Evolutionary conservation across 1,284 basidiomycete species (phyloP), one percentile per base, ranked within the genome.

Genomic region (Vanrija sp.): DNA sequence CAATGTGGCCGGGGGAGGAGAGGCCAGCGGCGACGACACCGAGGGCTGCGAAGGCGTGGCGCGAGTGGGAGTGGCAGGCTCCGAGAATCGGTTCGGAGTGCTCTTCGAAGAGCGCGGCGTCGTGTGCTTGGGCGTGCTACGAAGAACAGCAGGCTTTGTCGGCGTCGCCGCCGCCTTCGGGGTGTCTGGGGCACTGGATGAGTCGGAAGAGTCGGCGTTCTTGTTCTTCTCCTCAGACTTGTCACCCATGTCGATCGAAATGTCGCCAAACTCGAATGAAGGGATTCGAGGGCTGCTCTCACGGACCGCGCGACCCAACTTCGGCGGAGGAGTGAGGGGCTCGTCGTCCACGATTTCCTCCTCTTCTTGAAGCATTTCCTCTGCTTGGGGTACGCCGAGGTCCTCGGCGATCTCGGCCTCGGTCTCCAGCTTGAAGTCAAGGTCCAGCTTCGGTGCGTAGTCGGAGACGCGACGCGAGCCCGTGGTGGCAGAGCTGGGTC

Each of bases 221-320:
- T 50, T 25, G 9, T 15, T 23, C 24, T 31, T 31, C 31, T 47
- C 53, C 1, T 51, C 54, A 2, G 18, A 24, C 41, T 52, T 37
- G 15, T 41, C 39, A 19, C 43, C 27, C 43, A 54, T 48, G 19
- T 57, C 55, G 10, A 57, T 49, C 20, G 51, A 53, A 15, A 58
- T 23, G 36, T 60, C 63, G 23, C 67, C 73, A 48, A 75, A 72
- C 27, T 75, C 66, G 51, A 75, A 71, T 51, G 61, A 62, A 4
- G 75, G 75, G 43, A 76, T 64, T 1, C 66, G 66, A 1, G 73
- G 72, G 39, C 64, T 69, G 6, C 69, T 64, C 46, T 63, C 54
- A 31, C 60, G 50, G 3, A 44, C 43, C 41, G 31, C 37, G 23
- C 25, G 51, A 5, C 41, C 23, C 3, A 52, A 24, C 4, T 27